phyloP scores from a whole-genome alignment of 2,329 filamentous ascomycete genomes.

The Cytospora paraplurivora region DNA sequence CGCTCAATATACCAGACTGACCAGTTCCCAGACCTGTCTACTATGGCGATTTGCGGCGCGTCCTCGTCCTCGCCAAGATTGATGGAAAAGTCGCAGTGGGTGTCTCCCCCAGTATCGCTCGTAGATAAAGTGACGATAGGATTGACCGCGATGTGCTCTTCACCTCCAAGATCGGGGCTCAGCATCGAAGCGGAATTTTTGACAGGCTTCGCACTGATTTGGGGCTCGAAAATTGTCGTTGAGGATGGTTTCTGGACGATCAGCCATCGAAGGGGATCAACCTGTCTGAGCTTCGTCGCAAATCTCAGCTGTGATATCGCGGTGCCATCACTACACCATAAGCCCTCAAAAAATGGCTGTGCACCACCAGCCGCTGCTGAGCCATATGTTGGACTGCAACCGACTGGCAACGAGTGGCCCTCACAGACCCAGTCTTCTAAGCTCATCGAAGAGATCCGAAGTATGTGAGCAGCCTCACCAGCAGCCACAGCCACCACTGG shows the following conservation, averaged over 20 bases:
- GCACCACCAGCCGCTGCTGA: not conserved
- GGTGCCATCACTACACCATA: slow-evolving; percentile 56
- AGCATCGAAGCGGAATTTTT: slow-evolving; percentile 28
- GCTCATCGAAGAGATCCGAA: slow-evolving; percentile 57
- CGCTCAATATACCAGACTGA: slow-evolving; percentile 63
- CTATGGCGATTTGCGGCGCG: slow-evolving; percentile 62
- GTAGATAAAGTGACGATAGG: slow-evolving; percentile 56
- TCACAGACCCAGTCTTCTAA: slow-evolving; percentile 59
- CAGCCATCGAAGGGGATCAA: slow-evolving; percentile 51
- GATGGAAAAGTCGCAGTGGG: slow-evolving; percentile 66
- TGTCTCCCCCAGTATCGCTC: slow-evolving; percentile 53
- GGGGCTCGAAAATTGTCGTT: slow-evolving; percentile 55
- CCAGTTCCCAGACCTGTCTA: slow-evolving; percentile 69
- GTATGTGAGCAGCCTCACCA: slow-evolving; percentile 59
- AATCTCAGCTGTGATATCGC: slow-evolving; percentile 57
- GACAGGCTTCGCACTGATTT: slow-evolving; percentile 46
- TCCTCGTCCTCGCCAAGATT: slow-evolving; percentile 55
- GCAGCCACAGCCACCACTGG: slow-evolving; percentile 50
- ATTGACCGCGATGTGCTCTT: slow-evolving; percentile 58
- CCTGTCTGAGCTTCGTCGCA: slow-evolving; percentile 42
- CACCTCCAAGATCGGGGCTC: slow-evolving; percentile 33
- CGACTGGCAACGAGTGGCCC: slow-evolving; percentile 18
- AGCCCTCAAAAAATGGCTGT: slow-evolving; percentile 40
- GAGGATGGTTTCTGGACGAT: slow-evolving; percentile 55
- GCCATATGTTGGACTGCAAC: not conserved